phyloP scores from a whole-genome alignment of 495 filamentous ascomycete species.

The Penicillium maclennaniae region DNA sequence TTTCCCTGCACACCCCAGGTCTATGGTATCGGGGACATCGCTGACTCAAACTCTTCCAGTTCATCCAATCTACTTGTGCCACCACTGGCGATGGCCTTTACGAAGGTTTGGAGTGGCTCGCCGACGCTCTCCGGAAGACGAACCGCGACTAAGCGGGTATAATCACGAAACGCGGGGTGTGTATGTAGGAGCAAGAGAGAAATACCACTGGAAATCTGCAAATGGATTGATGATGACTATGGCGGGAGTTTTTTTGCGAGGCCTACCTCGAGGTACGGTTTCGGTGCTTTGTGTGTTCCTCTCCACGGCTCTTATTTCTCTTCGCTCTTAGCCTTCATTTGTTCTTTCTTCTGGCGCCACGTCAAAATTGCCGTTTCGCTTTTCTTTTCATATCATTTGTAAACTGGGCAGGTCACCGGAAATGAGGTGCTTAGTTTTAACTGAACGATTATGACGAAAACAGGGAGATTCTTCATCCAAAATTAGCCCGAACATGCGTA shows the following conservation, averaged over 20 bases:
- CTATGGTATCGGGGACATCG: background rate
- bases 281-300: slow-evolving; percentile 39
- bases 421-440: background rate
- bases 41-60: slow-evolving; percentile 53
- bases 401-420: background rate
- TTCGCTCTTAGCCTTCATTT: slow-evolving; percentile 45
- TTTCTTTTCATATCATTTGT: background rate
- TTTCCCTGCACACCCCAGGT: background rate
- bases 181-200: slow-evolving; percentile 36
- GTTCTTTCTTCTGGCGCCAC: slow-evolving; percentile 38
- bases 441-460: background rate
- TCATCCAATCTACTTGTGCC: slow-evolving; percentile 99
- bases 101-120: slow-evolving; percentile 99
- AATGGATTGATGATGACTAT: slow-evolving; percentile 40
- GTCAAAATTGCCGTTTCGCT: slow-evolving; percentile 30
- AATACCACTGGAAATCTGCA: slow-evolving; percentile 40
- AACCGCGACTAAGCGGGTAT: slow-evolving; percentile 66
- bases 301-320: slow-evolving; percentile 38
- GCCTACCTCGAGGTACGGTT: slow-evolving; percentile 7
- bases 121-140: slow-evolving; percentile 88
- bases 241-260: slow-evolving; percentile 36
- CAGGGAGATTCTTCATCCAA: slow-evolving; percentile 3
- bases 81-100: slow-evolving; percentile 99
- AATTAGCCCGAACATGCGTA: slow-evolving; percentile 10
- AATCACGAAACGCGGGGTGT: slow-evolving; percentile 26